phyloP scores from a whole-genome alignment of 2,329 filamentous ascomycete genomes.

The Didymella pinodella region DNA sequence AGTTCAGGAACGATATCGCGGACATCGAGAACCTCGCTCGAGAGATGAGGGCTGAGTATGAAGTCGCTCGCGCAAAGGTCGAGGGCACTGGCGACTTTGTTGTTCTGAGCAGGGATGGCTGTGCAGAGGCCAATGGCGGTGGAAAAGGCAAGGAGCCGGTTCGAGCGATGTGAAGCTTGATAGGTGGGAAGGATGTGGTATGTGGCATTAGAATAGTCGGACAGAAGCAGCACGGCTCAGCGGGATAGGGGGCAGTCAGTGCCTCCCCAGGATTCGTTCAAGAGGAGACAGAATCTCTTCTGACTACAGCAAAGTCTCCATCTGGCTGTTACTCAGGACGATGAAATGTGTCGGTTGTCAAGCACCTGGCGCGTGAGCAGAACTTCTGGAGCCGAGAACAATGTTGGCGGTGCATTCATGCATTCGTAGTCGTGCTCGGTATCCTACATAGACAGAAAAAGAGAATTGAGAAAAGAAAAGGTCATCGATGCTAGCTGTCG shows the following conservation, averaged over 20 bases:
- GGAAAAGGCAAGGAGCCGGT: neutral
- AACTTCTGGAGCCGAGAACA: neutral
- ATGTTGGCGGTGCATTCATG: neutral
- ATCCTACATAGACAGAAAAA: constrained; percentile 5
- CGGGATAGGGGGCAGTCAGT: too few species aligned
- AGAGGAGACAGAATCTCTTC: too few species aligned
- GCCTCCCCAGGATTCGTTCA: too few species aligned
- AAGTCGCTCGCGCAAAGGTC: neutral
- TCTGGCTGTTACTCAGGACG: too few species aligned
- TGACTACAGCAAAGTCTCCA: too few species aligned
- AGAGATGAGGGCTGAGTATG: neutral
- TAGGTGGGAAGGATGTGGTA: too few species aligned
- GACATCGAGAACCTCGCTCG: too few species aligned
- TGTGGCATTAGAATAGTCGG: too few species aligned
- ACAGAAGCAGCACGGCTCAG: too few species aligned
- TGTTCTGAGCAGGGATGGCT: neutral
- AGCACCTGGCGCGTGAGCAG: too few species aligned
- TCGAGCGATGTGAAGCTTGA: neutral
- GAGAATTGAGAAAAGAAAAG: neutral
- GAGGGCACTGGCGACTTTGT: neutral
- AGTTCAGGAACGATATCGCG: too few species aligned
- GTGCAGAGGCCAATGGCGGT: neutral
- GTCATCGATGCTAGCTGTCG: neutral
- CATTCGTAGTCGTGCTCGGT: neutral
- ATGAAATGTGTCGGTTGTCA: too few species aligned